phyloP scores from a whole-genome alignment of 352 stramenopile genomes.

The Globisporangium viniferum region DNA sequence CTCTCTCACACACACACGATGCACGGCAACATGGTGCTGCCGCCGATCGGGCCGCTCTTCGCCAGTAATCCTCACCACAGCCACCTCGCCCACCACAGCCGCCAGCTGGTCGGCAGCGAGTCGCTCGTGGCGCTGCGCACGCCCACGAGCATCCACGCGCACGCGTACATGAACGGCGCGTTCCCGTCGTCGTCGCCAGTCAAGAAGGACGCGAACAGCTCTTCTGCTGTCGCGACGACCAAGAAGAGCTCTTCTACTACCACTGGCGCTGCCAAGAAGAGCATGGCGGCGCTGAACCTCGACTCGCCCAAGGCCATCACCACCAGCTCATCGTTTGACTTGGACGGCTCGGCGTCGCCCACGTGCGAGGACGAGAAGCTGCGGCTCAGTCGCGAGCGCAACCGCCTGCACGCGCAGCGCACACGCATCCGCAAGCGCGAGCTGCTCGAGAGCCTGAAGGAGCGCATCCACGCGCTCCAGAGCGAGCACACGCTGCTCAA shows the following conservation, averaged over 20 bases:
- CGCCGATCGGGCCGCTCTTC: conserved; percentile 56
- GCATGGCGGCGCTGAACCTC: conserved; percentile 38
- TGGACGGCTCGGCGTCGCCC: conserved; percentile 8
- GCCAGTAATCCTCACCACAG: conserved; percentile 16
- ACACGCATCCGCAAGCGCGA: conserved; percentile 76
- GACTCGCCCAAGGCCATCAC: conserved; percentile 27
- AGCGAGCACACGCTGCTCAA: conserved; percentile 61
- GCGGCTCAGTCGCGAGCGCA: conserved; percentile 69
- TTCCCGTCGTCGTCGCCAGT: conserved; percentile 63
- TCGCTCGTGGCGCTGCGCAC: conserved; percentile 39
- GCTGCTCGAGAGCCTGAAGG: conserved; percentile 70
- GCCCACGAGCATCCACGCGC: conserved; percentile 47
- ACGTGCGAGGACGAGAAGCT: conserved; percentile 60
- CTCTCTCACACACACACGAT: conserved; percentile 23
- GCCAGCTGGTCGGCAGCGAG: conserved; percentile 30
- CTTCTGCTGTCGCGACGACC: background rate
- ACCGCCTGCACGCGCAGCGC: conserved; percentile 71
- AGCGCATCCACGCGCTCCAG: conserved; percentile 59
- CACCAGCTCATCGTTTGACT: background rate
- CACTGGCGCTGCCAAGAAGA: conserved; percentile 14
- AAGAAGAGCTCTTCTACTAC: background rate
- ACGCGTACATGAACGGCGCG: conserved; percentile 21
- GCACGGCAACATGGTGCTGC: conserved; percentile 49
- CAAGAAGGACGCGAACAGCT: conserved; percentile 36
- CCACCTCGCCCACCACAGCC: background rate